Evolutionary conservation across 495 filamentous ascomycete species (phyloP).

Genomic region (Sphaerosporella brunnea): DNA sequence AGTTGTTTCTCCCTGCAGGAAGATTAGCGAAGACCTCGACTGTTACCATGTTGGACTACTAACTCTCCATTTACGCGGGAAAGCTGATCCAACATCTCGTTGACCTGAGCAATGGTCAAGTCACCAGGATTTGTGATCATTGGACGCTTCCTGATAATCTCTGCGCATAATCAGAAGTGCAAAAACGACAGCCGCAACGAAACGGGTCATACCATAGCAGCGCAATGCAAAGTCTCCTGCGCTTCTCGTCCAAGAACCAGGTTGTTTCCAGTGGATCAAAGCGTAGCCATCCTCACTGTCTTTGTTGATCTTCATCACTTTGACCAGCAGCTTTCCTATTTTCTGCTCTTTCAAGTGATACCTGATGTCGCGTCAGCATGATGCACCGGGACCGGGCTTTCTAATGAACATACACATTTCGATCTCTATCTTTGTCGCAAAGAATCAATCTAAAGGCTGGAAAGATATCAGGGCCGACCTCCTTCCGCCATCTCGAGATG

Average conservation of each 20-base stretch:
- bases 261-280: slow-evolving; percentile 86
- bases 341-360: slow-evolving; percentile 89
- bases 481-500: slow-evolving; percentile 70
- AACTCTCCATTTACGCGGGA: slow-evolving; percentile 49
- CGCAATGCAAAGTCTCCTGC: slow-evolving; percentile 84
- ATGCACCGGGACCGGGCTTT: background rate
- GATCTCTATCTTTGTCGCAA: slow-evolving; percentile 65
- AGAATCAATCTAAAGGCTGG: slow-evolving; percentile 74
- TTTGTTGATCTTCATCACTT: slow-evolving; percentile 81
- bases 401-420: slow-evolving; percentile 51
- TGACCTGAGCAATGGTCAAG: slow-evolving; percentile 77
- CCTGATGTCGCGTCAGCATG: slow-evolving; percentile 4
- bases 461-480: slow-evolving; percentile 83
- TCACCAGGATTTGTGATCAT: slow-evolving; percentile 56
- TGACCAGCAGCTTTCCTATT: slow-evolving; percentile 74
- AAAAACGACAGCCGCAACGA: background rate
- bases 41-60: too few species aligned
- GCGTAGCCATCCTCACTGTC: slow-evolving; percentile 73
- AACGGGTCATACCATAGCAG: slow-evolving; percentile 35
- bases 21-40: too few species aligned
- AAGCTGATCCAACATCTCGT: slow-evolving; percentile 65
- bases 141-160: slow-evolving; percentile 68
- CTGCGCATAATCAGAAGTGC: slow-evolving; percentile 19
- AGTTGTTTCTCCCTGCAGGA: slow-evolving; percentile 16
- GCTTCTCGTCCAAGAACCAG: slow-evolving; percentile 41